phyloP scores from a whole-genome alignment of 2,329 filamentous ascomycete species.

The Aspergillus fischeri region DNA sequence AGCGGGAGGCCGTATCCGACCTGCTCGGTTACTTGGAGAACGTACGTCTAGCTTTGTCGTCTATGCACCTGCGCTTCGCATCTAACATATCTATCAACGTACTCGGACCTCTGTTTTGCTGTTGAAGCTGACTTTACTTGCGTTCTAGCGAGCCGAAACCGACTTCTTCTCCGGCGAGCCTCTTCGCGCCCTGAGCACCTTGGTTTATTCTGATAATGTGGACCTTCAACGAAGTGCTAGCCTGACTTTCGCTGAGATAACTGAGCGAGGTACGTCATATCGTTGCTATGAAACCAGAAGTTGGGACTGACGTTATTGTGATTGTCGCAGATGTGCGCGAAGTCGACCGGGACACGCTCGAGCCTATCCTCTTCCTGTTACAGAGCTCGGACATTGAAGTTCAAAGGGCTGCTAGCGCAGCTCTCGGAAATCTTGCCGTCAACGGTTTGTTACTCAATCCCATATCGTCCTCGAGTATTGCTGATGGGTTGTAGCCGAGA shows the following conservation, averaged over 20 bases:
- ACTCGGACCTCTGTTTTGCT: conserved; percentile 1
- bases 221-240: conserved; percentile 96
- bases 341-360: conserved; percentile 89
- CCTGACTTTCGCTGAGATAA: conserved; percentile 98
- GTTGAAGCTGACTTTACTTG: conserved; percentile 16
- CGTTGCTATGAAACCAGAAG: neutral
- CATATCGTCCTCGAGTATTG: conserved; percentile 15
- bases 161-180: conserved; percentile 98
- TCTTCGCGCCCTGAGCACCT: conserved; percentile 84
- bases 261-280: conserved; percentile 71
- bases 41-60: conserved; percentile 50
- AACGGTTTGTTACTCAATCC: conserved; percentile 61
- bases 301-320: conserved; percentile 1
- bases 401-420: conserved; percentile 91
- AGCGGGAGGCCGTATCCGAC: conserved; percentile 94
- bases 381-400: conserved; percentile 96
- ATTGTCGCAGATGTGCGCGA: conserved; percentile 76
- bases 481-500: conserved; percentile 70
- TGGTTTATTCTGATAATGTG: conserved; percentile 98
- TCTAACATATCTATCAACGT: conserved; percentile 2
- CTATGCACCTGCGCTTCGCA: neutral
- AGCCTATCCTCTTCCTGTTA: conserved; percentile 91
- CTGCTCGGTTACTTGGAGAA: conserved; percentile 95
- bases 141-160: conserved; percentile 77
- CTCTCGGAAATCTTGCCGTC: conserved; percentile 90